Conservation (phyloP, 306 rosid genomes). For the Lablab purpureus region DNA sequence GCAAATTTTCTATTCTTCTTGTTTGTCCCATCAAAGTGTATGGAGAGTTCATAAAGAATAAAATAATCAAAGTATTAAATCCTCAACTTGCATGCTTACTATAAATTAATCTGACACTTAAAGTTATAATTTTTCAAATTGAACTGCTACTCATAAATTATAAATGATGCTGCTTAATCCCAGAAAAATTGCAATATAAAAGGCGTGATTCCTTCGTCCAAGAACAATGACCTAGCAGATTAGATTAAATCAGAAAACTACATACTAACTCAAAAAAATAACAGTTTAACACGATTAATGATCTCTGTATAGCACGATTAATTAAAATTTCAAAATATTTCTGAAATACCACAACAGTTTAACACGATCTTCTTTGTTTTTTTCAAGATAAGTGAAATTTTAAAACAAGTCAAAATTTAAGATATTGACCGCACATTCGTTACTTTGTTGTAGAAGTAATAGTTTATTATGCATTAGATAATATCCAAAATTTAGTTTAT, state of each 20-base stretch:
- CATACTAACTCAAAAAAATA: background rate
- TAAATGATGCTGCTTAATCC: background rate
- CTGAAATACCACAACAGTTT: no score
- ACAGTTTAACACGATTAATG: no score
- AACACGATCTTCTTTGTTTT: no score
- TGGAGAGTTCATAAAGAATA: background rate
- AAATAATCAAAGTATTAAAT: background rate
- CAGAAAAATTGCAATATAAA: background rate
- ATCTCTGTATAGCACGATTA: no score
- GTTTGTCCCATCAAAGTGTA: slow-evolving; percentile 2
- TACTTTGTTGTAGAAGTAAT: no score
- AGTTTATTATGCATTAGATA: no score
- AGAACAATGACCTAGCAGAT: background rate
- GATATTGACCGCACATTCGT: no score
- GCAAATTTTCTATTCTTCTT: background rate
- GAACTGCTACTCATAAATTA: background rate
- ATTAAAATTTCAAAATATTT: no score
- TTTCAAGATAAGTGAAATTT: no score
- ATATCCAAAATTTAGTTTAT: no score
- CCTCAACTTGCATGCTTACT: background rate
- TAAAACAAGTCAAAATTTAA: no score
- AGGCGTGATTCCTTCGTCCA: slow-evolving; percentile 15
- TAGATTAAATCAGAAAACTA: slow-evolving; percentile 39
- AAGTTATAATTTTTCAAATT: background rate
- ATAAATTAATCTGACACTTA: background rate